phyloP scores from a whole-genome alignment of 768 basidiomycete genomes.

The Mycena vitilis region DNA sequence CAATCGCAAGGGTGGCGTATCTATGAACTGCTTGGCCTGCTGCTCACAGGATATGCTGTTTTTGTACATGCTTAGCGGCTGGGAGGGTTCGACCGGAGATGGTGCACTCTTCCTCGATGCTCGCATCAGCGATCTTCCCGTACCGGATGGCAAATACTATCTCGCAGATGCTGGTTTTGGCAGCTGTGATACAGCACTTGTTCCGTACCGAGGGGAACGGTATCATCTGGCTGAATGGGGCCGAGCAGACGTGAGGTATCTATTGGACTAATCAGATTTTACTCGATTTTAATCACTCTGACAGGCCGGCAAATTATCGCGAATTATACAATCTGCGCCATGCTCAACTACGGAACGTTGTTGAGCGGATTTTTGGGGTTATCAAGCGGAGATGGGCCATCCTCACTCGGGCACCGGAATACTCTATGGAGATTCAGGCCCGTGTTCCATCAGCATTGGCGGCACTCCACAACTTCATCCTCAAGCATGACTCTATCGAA shows the following conservation, averaged over 20 bases:
- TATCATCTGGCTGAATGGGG: slow-evolving; percentile 44
- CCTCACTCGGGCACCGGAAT: slow-evolving; percentile 40
- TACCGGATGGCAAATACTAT: slow-evolving; percentile 37
- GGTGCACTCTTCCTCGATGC: slow-evolving; percentile 34
- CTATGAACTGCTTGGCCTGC: slow-evolving; percentile 43
- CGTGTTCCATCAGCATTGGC: slow-evolving; percentile 41
- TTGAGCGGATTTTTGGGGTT: slow-evolving; percentile 53
- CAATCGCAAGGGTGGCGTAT: slow-evolving; percentile 38
- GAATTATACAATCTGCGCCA: slow-evolving; percentile 53
- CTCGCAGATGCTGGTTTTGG: slow-evolving; percentile 35
- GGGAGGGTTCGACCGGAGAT: slow-evolving; percentile 41
- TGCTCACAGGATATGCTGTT: slow-evolving; percentile 41
- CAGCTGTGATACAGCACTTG: slow-evolving; percentile 36
- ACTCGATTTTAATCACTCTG: slow-evolving; percentile 1
- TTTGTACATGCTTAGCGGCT: slow-evolving; percentile 40
- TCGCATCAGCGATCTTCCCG: slow-evolving; percentile 13
- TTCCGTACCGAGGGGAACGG: slow-evolving; percentile 39
- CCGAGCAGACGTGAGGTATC: slow-evolving; percentile 12
- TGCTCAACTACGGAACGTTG: slow-evolving; percentile 47
- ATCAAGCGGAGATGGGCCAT: slow-evolving; percentile 40
- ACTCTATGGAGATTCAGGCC: slow-evolving; percentile 42
- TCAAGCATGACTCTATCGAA: slow-evolving; percentile 39
- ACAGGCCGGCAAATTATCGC: slow-evolving; percentile 43
- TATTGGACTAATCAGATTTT: background rate
- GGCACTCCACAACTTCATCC: slow-evolving; percentile 49